Percentiles rank a stretch among this genome's conserved stretches.
phyloP scores from a whole-genome alignment of 2,329 filamentous ascomycete genomes.

The Diaporthe amygdali region DNA sequence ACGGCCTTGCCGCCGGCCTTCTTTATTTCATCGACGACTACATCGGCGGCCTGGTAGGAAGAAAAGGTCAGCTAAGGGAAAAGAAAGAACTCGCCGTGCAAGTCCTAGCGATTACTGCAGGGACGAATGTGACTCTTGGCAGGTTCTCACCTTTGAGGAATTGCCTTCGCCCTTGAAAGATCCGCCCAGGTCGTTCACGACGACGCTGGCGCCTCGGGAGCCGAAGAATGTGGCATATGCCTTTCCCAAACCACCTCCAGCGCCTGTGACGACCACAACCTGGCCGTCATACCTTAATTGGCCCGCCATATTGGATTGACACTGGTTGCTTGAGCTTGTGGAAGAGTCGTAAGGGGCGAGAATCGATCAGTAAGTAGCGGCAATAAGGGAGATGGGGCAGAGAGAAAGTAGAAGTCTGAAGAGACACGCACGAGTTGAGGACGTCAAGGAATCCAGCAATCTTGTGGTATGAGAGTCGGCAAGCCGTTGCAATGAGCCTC shows the following conservation, averaged over 20 bases:
- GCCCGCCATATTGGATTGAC: constrained; percentile 52
- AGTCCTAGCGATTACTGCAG: neutral
- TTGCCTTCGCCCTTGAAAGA: constrained; percentile 93
- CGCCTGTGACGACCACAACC: constrained; percentile 87
- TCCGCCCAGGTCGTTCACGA: constrained; percentile 94
- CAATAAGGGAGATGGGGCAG: neutral
- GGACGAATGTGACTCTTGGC: neutral
- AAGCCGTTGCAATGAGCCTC: constrained; percentile 22
- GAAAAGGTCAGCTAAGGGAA: neutral
- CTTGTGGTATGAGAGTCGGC: constrained; percentile 13
- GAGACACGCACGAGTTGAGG: neutral
- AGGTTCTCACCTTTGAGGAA: constrained; percentile 74
- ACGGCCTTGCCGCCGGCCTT: constrained; percentile 92
- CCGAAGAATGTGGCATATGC: constrained; percentile 90
- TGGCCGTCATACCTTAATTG: constrained; percentile 85
- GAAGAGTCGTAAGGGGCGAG: neutral
- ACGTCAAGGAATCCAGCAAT: neutral
- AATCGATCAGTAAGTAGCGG: neutral
- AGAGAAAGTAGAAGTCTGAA: neutral
- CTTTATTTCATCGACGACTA: constrained; percentile 83
- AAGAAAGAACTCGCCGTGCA: neutral
- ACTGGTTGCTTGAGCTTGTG: neutral
- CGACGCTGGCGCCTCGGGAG: constrained; percentile 75
- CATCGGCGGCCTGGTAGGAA: constrained; percentile 72
- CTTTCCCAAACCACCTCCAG: constrained; percentile 81